A percentile compares a stretch with the other conserved stretches of the same genome.
Evolutionary conservation across 1,284 basidiomycete genomes (phyloP).

Genomic region (Vanrija humicola): DNA sequence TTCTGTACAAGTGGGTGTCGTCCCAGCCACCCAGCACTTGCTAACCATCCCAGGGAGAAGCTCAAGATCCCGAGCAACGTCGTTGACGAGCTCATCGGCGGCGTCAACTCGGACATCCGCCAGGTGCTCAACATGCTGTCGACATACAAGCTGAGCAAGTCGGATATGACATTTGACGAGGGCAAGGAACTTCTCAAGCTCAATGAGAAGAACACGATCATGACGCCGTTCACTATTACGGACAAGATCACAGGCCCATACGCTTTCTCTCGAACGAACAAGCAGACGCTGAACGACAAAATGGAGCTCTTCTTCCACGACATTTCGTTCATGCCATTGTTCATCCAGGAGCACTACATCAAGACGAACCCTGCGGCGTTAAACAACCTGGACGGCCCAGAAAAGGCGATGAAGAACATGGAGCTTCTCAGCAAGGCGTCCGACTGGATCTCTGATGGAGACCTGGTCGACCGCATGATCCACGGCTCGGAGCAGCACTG

Average conservation of each 20-base stretch:
- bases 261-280: slow-evolving; percentile 74
- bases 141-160: slow-evolving; percentile 82
- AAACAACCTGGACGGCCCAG: slow-evolving; percentile 59
- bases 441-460: slow-evolving; percentile 88
- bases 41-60: slow-evolving; percentile 64
- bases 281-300: slow-evolving; percentile 82
- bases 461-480: slow-evolving; percentile 90
- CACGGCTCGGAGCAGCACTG: slow-evolving; percentile 98
- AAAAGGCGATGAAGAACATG: slow-evolving; percentile 66
- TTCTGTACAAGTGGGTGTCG: slow-evolving; percentile 80
- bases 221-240: slow-evolving; percentile 86
- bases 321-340: slow-evolving; percentile 85
- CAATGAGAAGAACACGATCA: slow-evolving; percentile 88
- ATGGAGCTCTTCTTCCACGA: slow-evolving; percentile 97
- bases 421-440: slow-evolving; percentile 83
- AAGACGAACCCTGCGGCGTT: slow-evolving; percentile 70
- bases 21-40: neutral
- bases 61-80: slow-evolving; percentile 87
- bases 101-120: slow-evolving; percentile 90
- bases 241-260: slow-evolving; percentile 84
- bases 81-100: slow-evolving; percentile 82
- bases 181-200: slow-evolving; percentile 78
- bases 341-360: slow-evolving; percentile 94
- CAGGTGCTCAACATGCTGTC: slow-evolving; percentile 97
- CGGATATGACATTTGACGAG: slow-evolving; percentile 82